Evolutionary conservation across 345 rosid species (phyloP), one percentile per base, ranked within the genome.

Genomic region (Corymbia maculata): DNA sequence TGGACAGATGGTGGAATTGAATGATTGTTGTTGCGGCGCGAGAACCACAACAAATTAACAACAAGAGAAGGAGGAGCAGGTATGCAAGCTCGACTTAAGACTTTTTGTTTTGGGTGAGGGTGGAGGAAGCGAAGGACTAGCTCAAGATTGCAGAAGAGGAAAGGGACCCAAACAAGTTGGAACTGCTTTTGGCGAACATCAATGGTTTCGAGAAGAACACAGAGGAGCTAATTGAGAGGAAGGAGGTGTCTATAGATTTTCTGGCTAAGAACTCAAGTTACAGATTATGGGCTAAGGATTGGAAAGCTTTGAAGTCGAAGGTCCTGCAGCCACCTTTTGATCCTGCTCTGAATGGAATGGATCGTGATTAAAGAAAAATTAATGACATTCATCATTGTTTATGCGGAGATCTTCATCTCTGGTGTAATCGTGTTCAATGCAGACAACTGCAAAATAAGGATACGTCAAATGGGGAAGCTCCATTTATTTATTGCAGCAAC

Each of bases 21-120:
- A 91, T 53, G 59, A 36, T 47, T 6, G 89, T 36, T 36, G 86
- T 53, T 4, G 84, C 21, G 14, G 89, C 87, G 86, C 92, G 5
- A 19, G 82, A 2, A 75, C 82, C 28, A 75, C 8, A n/a, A 75
- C 49, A 21, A 75, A 42, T 9, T 75, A 42, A 75, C 47, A 17
- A 70, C 82, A 36, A 79, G 28, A 87, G 68, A 59, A 87, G 64
- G 52, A 94, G 98, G 87, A 97, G 94, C 85, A 93, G n/a, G 85
- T 86, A 88, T n/a, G 93, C 99, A 1, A 91, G 96, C 89, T 42
- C 90, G 59, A 98, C 98, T 6, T 99, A 98, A 85, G 99, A 97
- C 88, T 88, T 98, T 36, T 93, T 95, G 86, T 98, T 98, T 82
- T 96, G 98, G 99, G 99, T 96, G 6, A 94, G 36, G 90, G 92